Evolutionary conservation across 192 early-diverging fungal species (phyloP).

Genomic region (Borealophlyctis nickersoniae): DNA sequence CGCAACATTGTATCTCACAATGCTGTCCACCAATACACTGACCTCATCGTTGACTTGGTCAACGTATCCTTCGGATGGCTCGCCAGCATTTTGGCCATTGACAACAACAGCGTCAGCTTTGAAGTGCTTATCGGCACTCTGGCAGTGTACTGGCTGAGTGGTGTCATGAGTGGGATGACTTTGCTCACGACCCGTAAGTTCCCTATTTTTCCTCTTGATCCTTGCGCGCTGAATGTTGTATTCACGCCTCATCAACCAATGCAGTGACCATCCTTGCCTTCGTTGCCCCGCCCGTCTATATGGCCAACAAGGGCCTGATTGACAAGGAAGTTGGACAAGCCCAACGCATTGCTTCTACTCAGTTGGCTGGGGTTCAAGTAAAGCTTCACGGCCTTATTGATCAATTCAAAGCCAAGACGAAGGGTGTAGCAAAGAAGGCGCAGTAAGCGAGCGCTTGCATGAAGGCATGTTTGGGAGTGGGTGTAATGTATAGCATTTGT

Average conservation of each 20-base stretch:
- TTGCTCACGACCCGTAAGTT: background rate
- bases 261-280: slow-evolving; percentile 9
- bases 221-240: slow-evolving; percentile 13
- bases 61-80: slow-evolving; percentile 8
- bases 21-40: slow-evolving; percentile 14
- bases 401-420: background rate
- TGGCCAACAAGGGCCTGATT: slow-evolving; percentile 18
- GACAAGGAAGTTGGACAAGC: slow-evolving; percentile 4
- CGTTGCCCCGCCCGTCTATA: slow-evolving; percentile 15
- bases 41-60: slow-evolving; percentile 17
- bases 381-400: background rate
- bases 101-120: slow-evolving; percentile 10
- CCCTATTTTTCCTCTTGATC: slow-evolving; percentile 3
- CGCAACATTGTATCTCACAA: slow-evolving; percentile 10
- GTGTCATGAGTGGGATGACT: background rate
- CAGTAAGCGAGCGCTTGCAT: background rate
- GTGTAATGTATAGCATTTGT: too few species aligned
- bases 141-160: background rate
- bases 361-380: background rate
- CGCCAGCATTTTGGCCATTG: slow-evolving; percentile 19
- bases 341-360: background rate
- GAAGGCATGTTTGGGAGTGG: too few species aligned
- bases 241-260: slow-evolving; percentile 1
- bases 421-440: background rate
- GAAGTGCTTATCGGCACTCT: background rate